Conservation (phyloP, 805 yeast genomes). For the Maudiozyma serrabonitensis region DNA sequence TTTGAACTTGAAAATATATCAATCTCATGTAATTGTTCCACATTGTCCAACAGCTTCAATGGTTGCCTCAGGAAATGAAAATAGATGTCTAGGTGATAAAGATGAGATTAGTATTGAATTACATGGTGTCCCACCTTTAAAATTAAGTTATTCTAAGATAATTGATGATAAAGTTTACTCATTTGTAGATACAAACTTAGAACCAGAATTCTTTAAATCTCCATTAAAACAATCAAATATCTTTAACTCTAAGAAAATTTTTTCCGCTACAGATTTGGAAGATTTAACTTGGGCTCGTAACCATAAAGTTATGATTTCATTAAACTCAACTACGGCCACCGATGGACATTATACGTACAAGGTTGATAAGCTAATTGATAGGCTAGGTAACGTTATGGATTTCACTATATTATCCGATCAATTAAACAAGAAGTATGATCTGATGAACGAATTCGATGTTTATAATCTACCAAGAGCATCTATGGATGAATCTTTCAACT, state of each 20-base stretch:
- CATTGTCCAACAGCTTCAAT: slow-evolving; percentile 69
- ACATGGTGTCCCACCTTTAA: slow-evolving; percentile 72
- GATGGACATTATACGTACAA: slow-evolving; percentile 49
- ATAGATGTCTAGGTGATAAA: slow-evolving; percentile 54
- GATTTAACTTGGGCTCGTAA: slow-evolving; percentile 38
- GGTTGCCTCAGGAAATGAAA: slow-evolving; percentile 29
- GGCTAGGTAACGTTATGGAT: slow-evolving; percentile 50
- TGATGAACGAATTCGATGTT: slow-evolving; percentile 38
- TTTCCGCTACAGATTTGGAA: slow-evolving; percentile 28
- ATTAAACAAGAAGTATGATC: slow-evolving; percentile 24
- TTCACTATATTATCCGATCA: slow-evolving; percentile 28
- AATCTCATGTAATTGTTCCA: slow-evolving; percentile 57
- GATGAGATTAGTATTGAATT: slow-evolving; percentile 47
- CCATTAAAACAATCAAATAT: slow-evolving; percentile 32
- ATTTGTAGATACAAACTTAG: slow-evolving; percentile 35
- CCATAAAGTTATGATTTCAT: slow-evolving; percentile 33
- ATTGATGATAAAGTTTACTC: slow-evolving; percentile 27
- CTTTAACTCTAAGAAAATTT: slow-evolving; percentile 13
- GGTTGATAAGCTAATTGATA: slow-evolving; percentile 53
- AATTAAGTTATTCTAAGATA: slow-evolving; percentile 44
- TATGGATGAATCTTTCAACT: slow-evolving; percentile 33
- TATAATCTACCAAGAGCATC: slow-evolving; percentile 48
- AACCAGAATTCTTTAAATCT: slow-evolving; percentile 43
- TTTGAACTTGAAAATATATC: slow-evolving; percentile 48
- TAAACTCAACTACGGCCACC: slow-evolving; percentile 34